A percentile compares a stretch with the other conserved stretches of the same genome.
Conservation (phyloP, 1,139 yeast species). For the Yamadazyma epiphylla region DNA sequence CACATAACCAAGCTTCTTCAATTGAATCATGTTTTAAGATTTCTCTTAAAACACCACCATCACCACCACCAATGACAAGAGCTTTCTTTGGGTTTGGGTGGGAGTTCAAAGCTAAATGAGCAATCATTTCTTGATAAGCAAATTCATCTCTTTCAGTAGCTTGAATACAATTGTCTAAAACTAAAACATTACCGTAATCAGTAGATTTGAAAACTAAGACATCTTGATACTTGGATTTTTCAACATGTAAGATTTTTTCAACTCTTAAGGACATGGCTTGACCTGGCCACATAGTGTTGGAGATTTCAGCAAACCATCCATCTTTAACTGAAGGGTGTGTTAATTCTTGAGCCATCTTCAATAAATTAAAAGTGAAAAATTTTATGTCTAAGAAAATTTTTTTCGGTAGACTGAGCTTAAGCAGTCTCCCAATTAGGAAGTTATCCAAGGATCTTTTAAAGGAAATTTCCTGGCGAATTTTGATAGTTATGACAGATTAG, state of each 20-base stretch:
- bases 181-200: conserved; percentile 87
- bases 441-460: not conserved
- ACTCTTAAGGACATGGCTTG: conserved; percentile 88
- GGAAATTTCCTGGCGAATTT: too few relatives aligned
- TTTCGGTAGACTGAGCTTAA: conserved; percentile 1
- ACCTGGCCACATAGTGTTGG: conserved; percentile 92
- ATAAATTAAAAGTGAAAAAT: conserved; percentile 2
- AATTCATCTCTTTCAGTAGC: conserved; percentile 94
- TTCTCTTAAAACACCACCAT: conserved; percentile 93
- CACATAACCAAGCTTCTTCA: conserved; percentile 85
- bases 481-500: too few relatives aligned
- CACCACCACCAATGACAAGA: conserved; percentile 93
- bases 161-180: conserved; percentile 86
- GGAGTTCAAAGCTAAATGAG: conserved; percentile 84
- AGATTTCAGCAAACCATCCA: conserved; percentile 90
- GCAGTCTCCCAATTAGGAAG: conserved; percentile 1
- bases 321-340: conserved; percentile 70
- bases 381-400: conserved; percentile 2
- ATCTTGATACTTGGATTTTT: conserved; percentile 83
- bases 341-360: conserved; percentile 36
- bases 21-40: conserved; percentile 80
- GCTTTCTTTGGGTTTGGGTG: conserved; percentile 91
- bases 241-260: conserved; percentile 75
- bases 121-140: conserved; percentile 92
- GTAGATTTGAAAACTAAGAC: conserved; percentile 84